Evolutionary conservation across 805 yeast genomes (phyloP).

Genomic region (Metschnikowia anglica): DNA sequence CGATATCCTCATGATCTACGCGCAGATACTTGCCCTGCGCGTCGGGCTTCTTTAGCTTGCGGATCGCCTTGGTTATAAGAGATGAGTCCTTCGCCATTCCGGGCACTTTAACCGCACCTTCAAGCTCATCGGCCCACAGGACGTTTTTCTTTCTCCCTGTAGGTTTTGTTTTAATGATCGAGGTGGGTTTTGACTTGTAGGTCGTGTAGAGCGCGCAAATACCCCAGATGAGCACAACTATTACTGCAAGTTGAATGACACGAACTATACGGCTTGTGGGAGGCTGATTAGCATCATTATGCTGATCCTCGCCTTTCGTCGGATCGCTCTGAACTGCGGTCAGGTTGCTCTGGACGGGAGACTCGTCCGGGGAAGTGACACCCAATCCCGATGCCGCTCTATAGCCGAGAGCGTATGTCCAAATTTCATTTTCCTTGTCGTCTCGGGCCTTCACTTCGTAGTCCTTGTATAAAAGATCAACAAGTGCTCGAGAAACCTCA

Average conservation of each 20-base stretch:
- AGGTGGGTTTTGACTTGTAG: slow-evolving; percentile 40
- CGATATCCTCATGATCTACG: slow-evolving; percentile 30
- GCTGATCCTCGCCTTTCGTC: not conserved
- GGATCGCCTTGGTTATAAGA: slow-evolving; percentile 36
- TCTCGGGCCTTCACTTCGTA: slow-evolving; percentile 15
- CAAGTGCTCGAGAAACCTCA: slow-evolving; percentile 63
- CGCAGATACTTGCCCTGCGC: slow-evolving; percentile 29
- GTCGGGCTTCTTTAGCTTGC: slow-evolving; percentile 32
- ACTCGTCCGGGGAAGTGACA: not conserved
- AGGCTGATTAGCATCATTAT: not conserved
- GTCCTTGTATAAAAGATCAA: slow-evolving; percentile 47
- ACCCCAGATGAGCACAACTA: slow-evolving; percentile 42
- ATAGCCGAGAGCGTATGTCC: slow-evolving; percentile 10
- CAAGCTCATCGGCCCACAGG: slow-evolving; percentile 48
- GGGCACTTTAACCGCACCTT: slow-evolving; percentile 29
- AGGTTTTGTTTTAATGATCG: slow-evolving; percentile 39
- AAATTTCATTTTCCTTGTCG: slow-evolving; percentile 18
- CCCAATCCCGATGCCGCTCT: not conserved
- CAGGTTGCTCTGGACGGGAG: not conserved
- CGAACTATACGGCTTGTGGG: slow-evolving; percentile 31
- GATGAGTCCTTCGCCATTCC: slow-evolving; percentile 32
- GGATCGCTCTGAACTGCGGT: not conserved
- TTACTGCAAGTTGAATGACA: slow-evolving; percentile 40
- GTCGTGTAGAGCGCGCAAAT: slow-evolving; percentile 38
- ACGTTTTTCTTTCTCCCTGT: slow-evolving; percentile 43